Conservation (phyloP, 805 yeast genomes). For the Lachancea thermotolerans region DNA sequence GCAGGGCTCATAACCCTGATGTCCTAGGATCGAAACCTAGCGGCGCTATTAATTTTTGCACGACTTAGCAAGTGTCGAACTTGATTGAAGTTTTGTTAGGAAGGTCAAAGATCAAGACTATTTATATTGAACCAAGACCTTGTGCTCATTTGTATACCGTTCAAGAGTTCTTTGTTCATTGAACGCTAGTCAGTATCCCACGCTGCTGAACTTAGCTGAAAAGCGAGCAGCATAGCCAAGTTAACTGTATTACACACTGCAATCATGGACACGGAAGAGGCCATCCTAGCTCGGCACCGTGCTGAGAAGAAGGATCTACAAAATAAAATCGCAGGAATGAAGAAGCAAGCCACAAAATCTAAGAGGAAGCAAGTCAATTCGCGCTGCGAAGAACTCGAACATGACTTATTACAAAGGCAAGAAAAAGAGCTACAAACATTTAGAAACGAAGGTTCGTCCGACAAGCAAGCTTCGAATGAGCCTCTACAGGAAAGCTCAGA, state of each 20-base stretch:
- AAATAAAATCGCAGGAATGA: conserved; percentile 64
- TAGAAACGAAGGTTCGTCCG: not conserved
- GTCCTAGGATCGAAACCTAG: conserved; percentile 96
- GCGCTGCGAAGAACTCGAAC: conserved; percentile 55
- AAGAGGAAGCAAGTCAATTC: conserved; percentile 59
- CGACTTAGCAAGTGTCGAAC: too few species aligned
- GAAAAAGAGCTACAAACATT: conserved; percentile 40
- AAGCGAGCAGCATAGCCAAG: not conserved
- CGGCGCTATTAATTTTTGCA: conserved; percentile 52
- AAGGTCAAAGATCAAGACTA: too few species aligned
- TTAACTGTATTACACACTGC: not conserved
- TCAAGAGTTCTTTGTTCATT: too few species aligned
- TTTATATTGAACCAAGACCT: too few species aligned
- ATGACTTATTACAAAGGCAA: conserved; percentile 48
- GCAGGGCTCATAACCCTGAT: conserved; percentile 99
- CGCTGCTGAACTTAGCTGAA: not conserved
- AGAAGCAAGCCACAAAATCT: conserved; percentile 77
- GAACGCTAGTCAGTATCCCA: too few species aligned
- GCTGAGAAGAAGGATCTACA: conserved; percentile 62
- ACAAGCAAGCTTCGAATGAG: conserved; percentile 6
- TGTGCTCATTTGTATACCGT: too few species aligned
- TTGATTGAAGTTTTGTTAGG: too few species aligned
- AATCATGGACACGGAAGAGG: conserved; percentile 16
- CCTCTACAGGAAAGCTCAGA: conserved; percentile 19
- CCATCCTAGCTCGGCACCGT: conserved; percentile 44